These are phyloP conservation scores for bread wheat (Triticum aestivum) DNA, from an alignment of 176 grass and related monocot genomes.

Conservation along the genomic window IWGSC_CS_RefSeq_v2.1 NC_057807.1:347468308-347468807, in stretches of 20 bases:
- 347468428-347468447: neutral
- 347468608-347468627: neutral
- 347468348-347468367: slow-evolving; percentile 42
- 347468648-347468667: neutral
- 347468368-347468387: slow-evolving; percentile 42
- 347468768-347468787: neutral
- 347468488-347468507: neutral
- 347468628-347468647: neutral
- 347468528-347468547: neutral
- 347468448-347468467: neutral
- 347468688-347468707: neutral
- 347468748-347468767: neutral
- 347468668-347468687: neutral
- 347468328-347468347: slow-evolving; percentile 27
- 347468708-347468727: neutral
- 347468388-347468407: neutral
- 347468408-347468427: neutral
- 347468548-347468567: neutral
- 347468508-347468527: neutral
- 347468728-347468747: neutral
- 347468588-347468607: neutral
- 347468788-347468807: neutral
- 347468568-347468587: neutral
- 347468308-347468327: neutral
- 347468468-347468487: neutral